Evolutionary conservation across 164 flowering plant genomes (phyloP).

Genomic region (Chloranthus sessilifolius): DNA sequence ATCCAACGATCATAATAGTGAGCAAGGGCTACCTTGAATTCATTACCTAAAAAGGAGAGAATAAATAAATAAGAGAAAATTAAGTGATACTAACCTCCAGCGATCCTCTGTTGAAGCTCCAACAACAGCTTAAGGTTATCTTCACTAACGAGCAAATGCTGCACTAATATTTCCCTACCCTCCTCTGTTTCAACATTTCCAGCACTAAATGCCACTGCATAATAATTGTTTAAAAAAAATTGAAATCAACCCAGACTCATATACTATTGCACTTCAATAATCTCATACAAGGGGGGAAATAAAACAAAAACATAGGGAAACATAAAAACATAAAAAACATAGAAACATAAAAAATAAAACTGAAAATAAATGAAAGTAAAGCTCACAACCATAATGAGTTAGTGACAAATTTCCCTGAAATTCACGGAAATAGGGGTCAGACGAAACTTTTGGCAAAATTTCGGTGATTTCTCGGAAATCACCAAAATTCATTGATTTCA

Average conservation of each 20-base stretch:
- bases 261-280: neutral
- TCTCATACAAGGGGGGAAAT: neutral
- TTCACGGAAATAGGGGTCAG: no score
- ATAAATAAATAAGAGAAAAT: no score
- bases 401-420: no score
- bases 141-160: slow-evolving; percentile 86
- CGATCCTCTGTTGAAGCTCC: slow-evolving; percentile 55
- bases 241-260: neutral
- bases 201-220: slow-evolving; percentile 53
- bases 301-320: neutral
- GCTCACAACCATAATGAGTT: no score
- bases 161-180: slow-evolving; percentile 70
- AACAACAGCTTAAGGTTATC: slow-evolving; percentile 56
- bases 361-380: no score
- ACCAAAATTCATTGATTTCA: no score
- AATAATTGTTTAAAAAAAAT: neutral
- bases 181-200: slow-evolving; percentile 33
- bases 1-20: no score
- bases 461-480: no score
- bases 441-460: no score
- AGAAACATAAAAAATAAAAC: neutral
- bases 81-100: slow-evolving; percentile 52
- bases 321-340: neutral
- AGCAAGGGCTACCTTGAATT: no score
- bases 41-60: no score